Percentiles rank a stretch among this genome's conserved stretches.
These are phyloP conservation scores for Zarea fungicola DNA, from an alignment of 2,329 filamentous ascomycete genomes.

Conservation along the genomic window DNA sequence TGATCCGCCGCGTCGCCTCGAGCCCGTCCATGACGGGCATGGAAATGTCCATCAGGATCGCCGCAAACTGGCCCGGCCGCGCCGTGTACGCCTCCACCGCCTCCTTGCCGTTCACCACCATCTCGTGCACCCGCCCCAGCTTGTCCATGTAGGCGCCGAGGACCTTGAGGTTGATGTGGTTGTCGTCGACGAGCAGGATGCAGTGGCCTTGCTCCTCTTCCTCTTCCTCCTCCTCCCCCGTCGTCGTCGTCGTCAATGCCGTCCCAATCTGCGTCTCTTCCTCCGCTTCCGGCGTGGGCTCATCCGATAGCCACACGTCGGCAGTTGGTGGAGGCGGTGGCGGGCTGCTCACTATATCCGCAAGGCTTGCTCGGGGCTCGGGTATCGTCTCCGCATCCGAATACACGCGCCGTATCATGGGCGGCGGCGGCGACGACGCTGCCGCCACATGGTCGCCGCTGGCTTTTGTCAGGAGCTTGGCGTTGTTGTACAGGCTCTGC, in stretches of 20 bases:
- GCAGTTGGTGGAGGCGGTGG: no score
- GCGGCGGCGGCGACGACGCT: no score
- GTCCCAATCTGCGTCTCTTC: no score
- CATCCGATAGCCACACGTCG: no score
- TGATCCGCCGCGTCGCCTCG: conserved; percentile 39
- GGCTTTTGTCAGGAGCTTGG: not conserved
- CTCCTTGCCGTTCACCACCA: conserved; percentile 30
- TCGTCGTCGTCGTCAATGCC: no score
- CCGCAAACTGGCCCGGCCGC: conserved; percentile 20
- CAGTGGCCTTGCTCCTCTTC: not conserved
- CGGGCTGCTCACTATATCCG: no score
- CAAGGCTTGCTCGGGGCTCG: no score
- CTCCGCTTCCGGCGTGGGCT: no score
- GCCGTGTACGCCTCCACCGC: conserved; percentile 26
- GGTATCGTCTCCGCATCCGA: no score
- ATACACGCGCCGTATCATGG: no score
- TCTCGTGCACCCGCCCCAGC: conserved; percentile 24
- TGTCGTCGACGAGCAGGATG: conserved; percentile 37
- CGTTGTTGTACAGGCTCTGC: not conserved
- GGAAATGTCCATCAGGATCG: conserved; percentile 44
- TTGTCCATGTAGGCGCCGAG: conserved; percentile 31
- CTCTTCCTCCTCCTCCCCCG: not conserved
- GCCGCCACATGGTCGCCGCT: no score
- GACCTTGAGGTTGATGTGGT: conserved; percentile 34
- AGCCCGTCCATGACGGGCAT: conserved; percentile 55